These are phyloP conservation scores for Lipomyces sp. DNA, from an alignment of 805 yeast species.

Conservation along the genomic window DNA sequence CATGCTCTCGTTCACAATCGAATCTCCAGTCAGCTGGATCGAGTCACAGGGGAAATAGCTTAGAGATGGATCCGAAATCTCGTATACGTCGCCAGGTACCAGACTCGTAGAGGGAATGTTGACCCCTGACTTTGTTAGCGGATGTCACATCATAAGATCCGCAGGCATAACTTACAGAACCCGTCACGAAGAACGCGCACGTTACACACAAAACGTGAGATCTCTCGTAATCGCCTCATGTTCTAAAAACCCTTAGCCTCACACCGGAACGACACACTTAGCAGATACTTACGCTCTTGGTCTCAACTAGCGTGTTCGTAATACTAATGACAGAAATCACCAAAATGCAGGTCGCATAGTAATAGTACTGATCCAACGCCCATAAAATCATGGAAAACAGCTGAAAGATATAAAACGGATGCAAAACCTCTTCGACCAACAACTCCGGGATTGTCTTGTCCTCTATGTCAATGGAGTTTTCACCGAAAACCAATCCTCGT, in stretches of 20 bases:
- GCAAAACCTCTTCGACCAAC: conserved; percentile 83
- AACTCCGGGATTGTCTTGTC: conserved; percentile 70
- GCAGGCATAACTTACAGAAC: conserved; percentile 48
- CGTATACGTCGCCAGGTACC: conserved; percentile 96
- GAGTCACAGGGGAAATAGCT: conserved; percentile 85
- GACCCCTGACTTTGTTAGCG: conserved; percentile 58
- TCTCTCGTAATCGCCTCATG: conserved; percentile 68
- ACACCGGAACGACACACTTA: not conserved
- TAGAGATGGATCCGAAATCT: conserved; percentile 84
- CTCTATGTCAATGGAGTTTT: conserved; percentile 72
- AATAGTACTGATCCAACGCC: conserved; percentile 90
- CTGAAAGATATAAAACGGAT: conserved; percentile 95
- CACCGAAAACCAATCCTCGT: conserved; percentile 74
- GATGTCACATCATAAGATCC: not conserved
- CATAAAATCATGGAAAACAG: conserved; percentile 88
- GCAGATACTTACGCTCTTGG: conserved; percentile 59
- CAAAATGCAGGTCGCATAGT: conserved; percentile 91
- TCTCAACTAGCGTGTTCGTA: conserved; percentile 81
- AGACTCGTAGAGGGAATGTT: conserved; percentile 74
- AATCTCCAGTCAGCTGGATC: conserved; percentile 83
- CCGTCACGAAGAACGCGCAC: conserved; percentile 91
- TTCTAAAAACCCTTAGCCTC: conserved; percentile 12
- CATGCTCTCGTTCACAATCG: conserved; percentile 97
- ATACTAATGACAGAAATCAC: conserved; percentile 82
- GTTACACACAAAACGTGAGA: conserved; percentile 76